Percentiles rank a stretch among this genome's conserved stretches.
These are phyloP conservation scores for Blastobotrys buckinghamii DNA, from an alignment of 1,139 yeast genomes.

Conservation along the genomic window DNA sequence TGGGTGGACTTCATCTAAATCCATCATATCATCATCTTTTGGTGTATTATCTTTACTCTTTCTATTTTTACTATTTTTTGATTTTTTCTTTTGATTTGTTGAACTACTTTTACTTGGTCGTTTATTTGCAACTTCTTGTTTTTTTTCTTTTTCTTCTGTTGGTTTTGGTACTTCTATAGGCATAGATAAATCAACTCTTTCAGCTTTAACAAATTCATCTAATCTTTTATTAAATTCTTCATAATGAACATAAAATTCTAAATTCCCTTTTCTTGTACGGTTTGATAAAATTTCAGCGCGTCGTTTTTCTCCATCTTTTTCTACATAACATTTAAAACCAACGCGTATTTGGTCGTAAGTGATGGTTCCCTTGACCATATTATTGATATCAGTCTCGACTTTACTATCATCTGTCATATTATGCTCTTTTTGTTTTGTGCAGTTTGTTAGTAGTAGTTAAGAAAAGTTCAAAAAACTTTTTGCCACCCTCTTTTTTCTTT, in stretches of 20 bases:
- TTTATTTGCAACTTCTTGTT: slow-evolving; percentile 30
- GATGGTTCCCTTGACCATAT: slow-evolving; percentile 12
- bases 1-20: slow-evolving; percentile 77
- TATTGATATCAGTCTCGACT: slow-evolving; percentile 10
- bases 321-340: slow-evolving; percentile 78
- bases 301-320: slow-evolving; percentile 73
- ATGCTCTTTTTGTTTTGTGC: neutral
- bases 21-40: slow-evolving; percentile 48
- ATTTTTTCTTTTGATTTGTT: slow-evolving; percentile 35
- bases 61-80: slow-evolving; percentile 24
- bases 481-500: neutral
- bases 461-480: neutral
- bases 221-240: slow-evolving; percentile 88
- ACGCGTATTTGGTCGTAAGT: slow-evolving; percentile 25
- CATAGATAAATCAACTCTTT: slow-evolving; percentile 60
- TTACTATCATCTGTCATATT: neutral
- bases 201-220: slow-evolving; percentile 85
- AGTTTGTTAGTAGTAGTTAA: neutral
- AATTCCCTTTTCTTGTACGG: slow-evolving; percentile 65
- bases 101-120: slow-evolving; percentile 4
- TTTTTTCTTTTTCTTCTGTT: slow-evolving; percentile 35
- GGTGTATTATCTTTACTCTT: slow-evolving; percentile 1
- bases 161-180: slow-evolving; percentile 66
- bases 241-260: slow-evolving; percentile 87
- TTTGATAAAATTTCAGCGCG: slow-evolving; percentile 81